Evolutionary conservation across 345 rosid genomes (phyloP).

Genomic region (Carallia pectinifolia): DNA sequence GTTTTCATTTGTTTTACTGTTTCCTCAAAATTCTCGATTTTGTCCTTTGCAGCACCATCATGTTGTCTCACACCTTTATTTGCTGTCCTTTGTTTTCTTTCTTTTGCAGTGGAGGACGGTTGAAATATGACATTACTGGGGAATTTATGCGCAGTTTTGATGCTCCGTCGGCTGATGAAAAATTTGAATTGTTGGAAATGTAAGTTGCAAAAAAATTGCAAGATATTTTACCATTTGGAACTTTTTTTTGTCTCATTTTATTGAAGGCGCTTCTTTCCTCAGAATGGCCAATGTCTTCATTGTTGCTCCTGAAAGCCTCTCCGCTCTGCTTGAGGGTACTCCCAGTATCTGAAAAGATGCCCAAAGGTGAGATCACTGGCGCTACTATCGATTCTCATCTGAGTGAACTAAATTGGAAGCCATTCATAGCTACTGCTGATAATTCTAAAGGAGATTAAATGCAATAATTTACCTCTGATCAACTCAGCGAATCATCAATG

Average conservation of each 20-base stretch:
- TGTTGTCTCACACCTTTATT: slow-evolving; percentile 9
- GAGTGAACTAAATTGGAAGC: background rate
- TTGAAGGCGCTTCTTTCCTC: slow-evolving; percentile 26
- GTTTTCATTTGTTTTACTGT: background rate
- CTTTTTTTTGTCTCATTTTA: background rate
- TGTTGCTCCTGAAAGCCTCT: slow-evolving; percentile 94
- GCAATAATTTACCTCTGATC: background rate
- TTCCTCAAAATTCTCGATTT: background rate
- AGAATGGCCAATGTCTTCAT: slow-evolving; percentile 93
- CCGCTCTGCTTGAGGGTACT: slow-evolving; percentile 87
- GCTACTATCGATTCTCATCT: background rate
- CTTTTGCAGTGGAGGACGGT: slow-evolving; percentile 79
- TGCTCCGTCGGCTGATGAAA: slow-evolving; percentile 93
- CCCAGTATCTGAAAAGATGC: slow-evolving; percentile 92
- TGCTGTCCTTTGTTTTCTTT: slow-evolving; percentile 11
- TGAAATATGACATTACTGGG: slow-evolving; percentile 93
- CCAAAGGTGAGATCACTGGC: slow-evolving; percentile 51
- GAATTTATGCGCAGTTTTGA: slow-evolving; percentile 78
- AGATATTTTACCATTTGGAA: background rate
- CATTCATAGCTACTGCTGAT: background rate
- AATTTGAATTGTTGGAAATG: slow-evolving; percentile 92
- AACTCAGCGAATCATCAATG: background rate
- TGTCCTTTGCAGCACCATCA: slow-evolving; percentile 1
- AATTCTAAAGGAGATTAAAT: background rate
- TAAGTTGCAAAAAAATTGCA: slow-evolving; percentile 35